Evolutionary conservation across 1,139 yeast genomes (phyloP).

Genomic region (Candida glucosophila): DNA sequence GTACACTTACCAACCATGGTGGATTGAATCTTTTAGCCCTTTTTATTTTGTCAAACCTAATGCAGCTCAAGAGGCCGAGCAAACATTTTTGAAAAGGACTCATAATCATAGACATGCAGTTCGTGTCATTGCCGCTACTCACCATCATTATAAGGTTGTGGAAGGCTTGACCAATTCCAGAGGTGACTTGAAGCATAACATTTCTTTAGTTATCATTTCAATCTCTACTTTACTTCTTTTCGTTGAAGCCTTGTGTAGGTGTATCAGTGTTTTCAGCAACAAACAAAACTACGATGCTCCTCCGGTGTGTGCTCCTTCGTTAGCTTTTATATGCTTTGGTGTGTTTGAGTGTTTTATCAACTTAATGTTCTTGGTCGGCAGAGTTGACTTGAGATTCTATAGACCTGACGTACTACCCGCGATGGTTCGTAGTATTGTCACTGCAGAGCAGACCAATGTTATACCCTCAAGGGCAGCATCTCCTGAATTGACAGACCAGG

Average conservation of each 20-base stretch:
- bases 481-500: too few species aligned
- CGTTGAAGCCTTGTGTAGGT: conserved; percentile 49
- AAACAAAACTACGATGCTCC: conserved; percentile 16
- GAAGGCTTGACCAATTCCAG: conserved; percentile 36
- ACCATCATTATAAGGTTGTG: conserved; percentile 33
- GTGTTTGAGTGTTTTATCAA: conserved; percentile 52
- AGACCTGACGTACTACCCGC: conserved; percentile 55
- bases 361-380: conserved; percentile 45
- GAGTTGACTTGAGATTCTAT: conserved; percentile 71
- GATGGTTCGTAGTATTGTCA: conserved; percentile 30
- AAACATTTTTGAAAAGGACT: conserved; percentile 40
- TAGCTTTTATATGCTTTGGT: conserved; percentile 60
- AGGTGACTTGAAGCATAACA: conserved; percentile 42
- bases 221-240: conserved; percentile 47
- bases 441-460: conserved; percentile 35
- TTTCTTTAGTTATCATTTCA: conserved; percentile 38
- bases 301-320: conserved; percentile 31
- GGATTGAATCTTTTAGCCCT: conserved; percentile 60
- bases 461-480: conserved; percentile 12
- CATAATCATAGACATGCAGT: conserved; percentile 43
- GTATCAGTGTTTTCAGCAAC: conserved; percentile 43
- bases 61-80: conserved; percentile 43
- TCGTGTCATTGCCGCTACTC: conserved; percentile 41
- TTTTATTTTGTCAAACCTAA: conserved; percentile 45
- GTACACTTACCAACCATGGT: conserved; percentile 67